phyloP scores from a whole-genome alignment of 352 stramenopile genomes.

The Thraustochytrium sp. region DNA sequence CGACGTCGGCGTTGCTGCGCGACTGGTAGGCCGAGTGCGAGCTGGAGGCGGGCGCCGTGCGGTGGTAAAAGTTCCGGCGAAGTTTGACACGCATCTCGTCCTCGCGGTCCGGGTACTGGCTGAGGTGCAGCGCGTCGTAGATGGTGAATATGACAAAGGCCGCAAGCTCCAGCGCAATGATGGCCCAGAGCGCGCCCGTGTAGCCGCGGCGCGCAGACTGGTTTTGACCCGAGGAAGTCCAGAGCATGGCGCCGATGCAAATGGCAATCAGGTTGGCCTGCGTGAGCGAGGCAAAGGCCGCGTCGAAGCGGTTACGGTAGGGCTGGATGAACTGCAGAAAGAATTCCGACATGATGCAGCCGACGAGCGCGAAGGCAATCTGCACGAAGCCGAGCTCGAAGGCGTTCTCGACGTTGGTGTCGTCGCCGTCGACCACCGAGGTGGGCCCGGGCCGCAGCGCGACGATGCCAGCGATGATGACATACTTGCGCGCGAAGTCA shows the following conservation, averaged over 20 bases:
- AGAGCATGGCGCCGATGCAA: conserved; percentile 3
- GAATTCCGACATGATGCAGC: not conserved
- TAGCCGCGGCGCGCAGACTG: not conserved
- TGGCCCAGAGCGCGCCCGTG: not conserved
- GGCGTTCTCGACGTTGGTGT: not conserved
- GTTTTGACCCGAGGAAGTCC: not conserved
- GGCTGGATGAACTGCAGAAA: conserved; percentile 28
- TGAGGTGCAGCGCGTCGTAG: conserved; percentile 9
- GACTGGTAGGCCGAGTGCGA: not conserved
- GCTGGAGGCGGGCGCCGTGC: not conserved
- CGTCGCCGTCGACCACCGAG: not conserved
- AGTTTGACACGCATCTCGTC: conserved; percentile 40
- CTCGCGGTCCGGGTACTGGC: conserved; percentile 26
- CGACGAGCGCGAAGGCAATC: not conserved
- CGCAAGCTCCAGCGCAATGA: not conserved
- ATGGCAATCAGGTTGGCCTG: conserved; percentile 20
- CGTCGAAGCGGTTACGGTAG: conserved; percentile 34
- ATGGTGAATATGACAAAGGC: not conserved
- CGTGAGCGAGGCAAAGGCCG: conserved; percentile 2
- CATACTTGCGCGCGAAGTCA: not conserved
- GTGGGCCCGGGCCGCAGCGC: not conserved
- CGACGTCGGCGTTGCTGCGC: not conserved
- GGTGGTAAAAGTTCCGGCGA: conserved; percentile 24
- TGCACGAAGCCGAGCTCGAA: not conserved
- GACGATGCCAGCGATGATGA: not conserved